These are phyloP conservation scores for Penicillium occitanis DNA, from an alignment of 2,329 filamentous ascomycete species.

Conservation along the genomic window DNA sequence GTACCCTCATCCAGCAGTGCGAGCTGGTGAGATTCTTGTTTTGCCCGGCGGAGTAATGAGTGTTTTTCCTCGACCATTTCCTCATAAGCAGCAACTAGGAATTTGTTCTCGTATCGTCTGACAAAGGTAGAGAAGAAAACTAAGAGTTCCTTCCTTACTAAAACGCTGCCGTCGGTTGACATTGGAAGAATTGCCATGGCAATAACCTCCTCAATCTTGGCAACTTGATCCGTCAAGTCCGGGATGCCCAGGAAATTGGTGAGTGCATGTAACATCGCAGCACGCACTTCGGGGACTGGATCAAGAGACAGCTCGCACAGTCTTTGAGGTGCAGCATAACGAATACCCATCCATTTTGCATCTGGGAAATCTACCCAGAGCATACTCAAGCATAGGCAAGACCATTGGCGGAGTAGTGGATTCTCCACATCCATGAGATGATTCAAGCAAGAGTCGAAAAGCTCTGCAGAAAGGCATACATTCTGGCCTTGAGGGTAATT, in stretches of 20 bases:
- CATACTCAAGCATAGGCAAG: conserved; percentile 91
- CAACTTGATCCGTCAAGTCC: conserved; percentile 86
- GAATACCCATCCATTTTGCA: conserved; percentile 93
- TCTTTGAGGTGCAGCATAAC: conserved; percentile 78
- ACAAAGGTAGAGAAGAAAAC: conserved; percentile 94
- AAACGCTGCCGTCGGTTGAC: conserved; percentile 88
- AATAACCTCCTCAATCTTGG: conserved; percentile 84
- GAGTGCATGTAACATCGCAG: conserved; percentile 89
- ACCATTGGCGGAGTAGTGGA: conserved; percentile 88
- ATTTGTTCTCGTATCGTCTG: conserved; percentile 85
- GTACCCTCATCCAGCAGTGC: conserved; percentile 26
- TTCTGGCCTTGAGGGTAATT: conserved; percentile 88
- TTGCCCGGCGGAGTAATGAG: conserved; percentile 57
- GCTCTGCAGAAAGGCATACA: conserved; percentile 84
- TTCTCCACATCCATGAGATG: conserved; percentile 86
- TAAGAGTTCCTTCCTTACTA: conserved; percentile 89
- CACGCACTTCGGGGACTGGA: conserved; percentile 85
- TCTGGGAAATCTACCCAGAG: conserved; percentile 88
- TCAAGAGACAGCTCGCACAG: conserved; percentile 80
- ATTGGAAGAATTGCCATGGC: conserved; percentile 87
- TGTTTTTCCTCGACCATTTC: conserved; percentile 82
- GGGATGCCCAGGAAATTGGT: conserved; percentile 93
- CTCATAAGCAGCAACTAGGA: conserved; percentile 87
- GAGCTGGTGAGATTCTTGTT: conserved; percentile 32
- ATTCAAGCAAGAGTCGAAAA: conserved; percentile 81